Evolutionary conservation across 208 protist genomes (phyloP).

Genomic region (Novymonas esmeraldas): DNA sequence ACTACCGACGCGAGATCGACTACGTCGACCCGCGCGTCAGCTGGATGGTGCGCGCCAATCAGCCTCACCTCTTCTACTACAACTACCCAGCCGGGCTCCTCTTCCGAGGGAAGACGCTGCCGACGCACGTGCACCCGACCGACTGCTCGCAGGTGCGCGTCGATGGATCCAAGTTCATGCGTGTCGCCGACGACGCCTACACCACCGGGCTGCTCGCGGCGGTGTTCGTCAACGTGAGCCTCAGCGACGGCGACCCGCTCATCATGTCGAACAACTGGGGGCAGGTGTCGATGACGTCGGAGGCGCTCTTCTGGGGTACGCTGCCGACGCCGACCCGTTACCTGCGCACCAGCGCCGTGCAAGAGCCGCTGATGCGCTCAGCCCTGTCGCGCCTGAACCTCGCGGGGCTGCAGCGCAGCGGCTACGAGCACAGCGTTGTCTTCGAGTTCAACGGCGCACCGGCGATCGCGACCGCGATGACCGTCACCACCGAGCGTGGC

Average conservation of each 20-base stretch:
- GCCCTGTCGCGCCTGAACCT: slow-evolving; percentile 34
- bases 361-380: slow-evolving; percentile 33
- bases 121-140: background rate
- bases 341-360: slow-evolving; percentile 22
- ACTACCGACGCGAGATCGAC: slow-evolving; percentile 16
- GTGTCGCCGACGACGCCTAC: background rate
- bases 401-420: background rate
- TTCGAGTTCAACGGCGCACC: slow-evolving; percentile 2
- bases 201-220: background rate
- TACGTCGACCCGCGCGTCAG: slow-evolving; percentile 10
- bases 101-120: slow-evolving; percentile 12
- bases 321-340: background rate
- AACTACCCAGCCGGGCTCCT: slow-evolving; percentile 8
- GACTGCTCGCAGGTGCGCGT: slow-evolving; percentile 19
- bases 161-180: slow-evolving; percentile 1
- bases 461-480: slow-evolving; percentile 4
- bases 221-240: slow-evolving; percentile 11
- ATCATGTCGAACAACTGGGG: slow-evolving; percentile 31
- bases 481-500: background rate
- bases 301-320: background rate
- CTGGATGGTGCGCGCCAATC: background rate
- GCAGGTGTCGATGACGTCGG: slow-evolving; percentile 3
- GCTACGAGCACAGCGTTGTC: background rate
- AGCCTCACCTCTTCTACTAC: slow-evolving; percentile 21
- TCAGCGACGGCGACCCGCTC: slow-evolving; percentile 5